Base-by-base conservation (phyloP, 495 filamentous ascomycete genomes). In the Hypoxylon fragiforme region DNA sequence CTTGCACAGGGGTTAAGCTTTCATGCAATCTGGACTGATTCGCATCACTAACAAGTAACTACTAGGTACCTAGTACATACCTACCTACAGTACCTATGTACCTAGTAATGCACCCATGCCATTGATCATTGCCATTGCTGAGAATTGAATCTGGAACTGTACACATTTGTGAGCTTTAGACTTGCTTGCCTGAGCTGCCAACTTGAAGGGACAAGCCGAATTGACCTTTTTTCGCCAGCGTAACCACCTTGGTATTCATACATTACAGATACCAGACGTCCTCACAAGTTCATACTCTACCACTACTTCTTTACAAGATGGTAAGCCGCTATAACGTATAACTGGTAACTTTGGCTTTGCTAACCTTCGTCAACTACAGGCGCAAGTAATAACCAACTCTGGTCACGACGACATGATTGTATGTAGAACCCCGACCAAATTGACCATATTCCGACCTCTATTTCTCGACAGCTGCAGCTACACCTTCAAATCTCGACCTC, bases 391-490 rank as follows among this genome's bases (percentile, higher is more conserved):
- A 67, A 84, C 90, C 32, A 92, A 92, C 72, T 89, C 89, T 53
- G 87, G 89, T 67, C 94, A 98, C 75, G 95, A 97, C 86, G 92
- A 96, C 71, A 97, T 98, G 92, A 97, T 98, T 80, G 92, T 97
- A 90, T 68, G 90, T 84, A 37, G 2, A 48, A 32, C 12, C 22
- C 11, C 12, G 14, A 18, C 1, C 2, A 45, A 39, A 13, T n/a
- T 15, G 19, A 13, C 30, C 50, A n/a, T n/a, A n/a, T n/a, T n/a
- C n/a, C n/a, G n/a, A n/a, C n/a, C n/a, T n/a, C n/a, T n/a, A n/a
- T n/a, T n/a, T n/a, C n/a, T n/a, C n/a, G n/a, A n/a, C n/a, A n/a
- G n/a, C n/a, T n/a, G n/a, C 28, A 50, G 12, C 34, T 36, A 18
- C 20, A 1, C 24, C 30, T 24, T 16, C 9, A 14, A 8, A 3